Evolutionary conservation across 75 land plant species (phyloP).

Genomic region (Pinus albicaulis): DNA sequence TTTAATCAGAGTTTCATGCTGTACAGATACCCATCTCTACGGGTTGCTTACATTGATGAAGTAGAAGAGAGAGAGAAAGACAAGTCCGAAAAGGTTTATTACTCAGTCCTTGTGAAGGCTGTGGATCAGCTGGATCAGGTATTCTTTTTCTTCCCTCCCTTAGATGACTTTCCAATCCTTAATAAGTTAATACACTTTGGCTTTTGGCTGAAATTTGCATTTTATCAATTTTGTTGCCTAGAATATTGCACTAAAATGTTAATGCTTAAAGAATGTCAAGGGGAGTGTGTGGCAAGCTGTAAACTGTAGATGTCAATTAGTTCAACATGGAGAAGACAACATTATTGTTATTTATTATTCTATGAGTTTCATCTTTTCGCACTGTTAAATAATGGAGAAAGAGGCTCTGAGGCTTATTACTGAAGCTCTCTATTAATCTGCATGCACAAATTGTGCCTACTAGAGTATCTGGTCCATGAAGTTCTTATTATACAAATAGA

Average conservation of each 20-base stretch:
- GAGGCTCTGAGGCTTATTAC: no score
- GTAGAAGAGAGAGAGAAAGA: constrained; percentile 64
- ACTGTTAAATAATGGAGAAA: no score
- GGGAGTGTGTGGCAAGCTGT: no score
- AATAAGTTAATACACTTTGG: neutral
- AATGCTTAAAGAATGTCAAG: no score
- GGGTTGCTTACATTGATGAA: constrained; percentile 95
- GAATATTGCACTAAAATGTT: neutral
- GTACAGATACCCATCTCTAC: constrained; percentile 78
- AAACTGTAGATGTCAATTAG: no score
- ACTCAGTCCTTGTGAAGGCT: constrained; percentile 44
- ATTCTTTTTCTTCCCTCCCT: neutral
- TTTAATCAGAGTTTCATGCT: neutral
- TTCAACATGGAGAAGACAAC: no score
- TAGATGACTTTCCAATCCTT: neutral
- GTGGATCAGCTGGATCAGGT: constrained; percentile 64
- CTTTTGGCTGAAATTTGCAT: neutral
- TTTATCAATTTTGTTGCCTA: neutral
- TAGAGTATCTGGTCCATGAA: neutral
- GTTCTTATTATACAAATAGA: neutral
- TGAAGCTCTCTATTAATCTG: neutral
- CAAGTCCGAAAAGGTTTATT: constrained; percentile 24
- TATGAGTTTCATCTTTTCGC: no score
- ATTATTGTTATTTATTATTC: no score
- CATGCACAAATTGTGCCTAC: neutral